Percentiles rank a stretch among this genome's conserved stretches.
phyloP scores from a whole-genome alignment of 495 filamentous ascomycete genomes.

The Aspergillus panamensis region DNA sequence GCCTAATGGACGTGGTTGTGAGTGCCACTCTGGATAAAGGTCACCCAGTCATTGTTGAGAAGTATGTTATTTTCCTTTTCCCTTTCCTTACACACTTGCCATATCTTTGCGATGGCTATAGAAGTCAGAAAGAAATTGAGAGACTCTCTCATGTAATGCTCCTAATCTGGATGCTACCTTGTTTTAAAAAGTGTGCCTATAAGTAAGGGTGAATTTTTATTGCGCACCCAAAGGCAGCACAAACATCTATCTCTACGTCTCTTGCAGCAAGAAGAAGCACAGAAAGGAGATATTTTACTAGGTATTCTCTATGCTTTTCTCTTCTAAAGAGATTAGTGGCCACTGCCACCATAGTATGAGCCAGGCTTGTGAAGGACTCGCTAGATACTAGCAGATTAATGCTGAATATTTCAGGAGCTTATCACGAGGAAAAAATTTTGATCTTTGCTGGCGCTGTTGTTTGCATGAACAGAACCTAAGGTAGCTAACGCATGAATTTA shows the following conservation, averaged over 20 bases:
- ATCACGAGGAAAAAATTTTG: background rate
- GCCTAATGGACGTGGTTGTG: slow-evolving; percentile 58
- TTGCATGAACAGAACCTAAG: background rate
- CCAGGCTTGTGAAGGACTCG: background rate
- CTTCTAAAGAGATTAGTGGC: background rate
- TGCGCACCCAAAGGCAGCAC: slow-evolving; percentile 12
- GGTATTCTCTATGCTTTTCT: background rate
- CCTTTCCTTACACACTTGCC: slow-evolving; percentile 17
- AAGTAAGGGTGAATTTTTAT: slow-evolving; percentile 25
- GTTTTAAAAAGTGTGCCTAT: slow-evolving; percentile 32
- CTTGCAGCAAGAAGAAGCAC: slow-evolving; percentile 33
- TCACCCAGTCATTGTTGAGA: slow-evolving; percentile 61
- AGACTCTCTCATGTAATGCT: slow-evolving; percentile 35
- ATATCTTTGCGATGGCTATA: slow-evolving; percentile 33
- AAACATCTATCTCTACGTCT: slow-evolving; percentile 23
- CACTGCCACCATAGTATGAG: background rate
- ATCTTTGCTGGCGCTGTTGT: background rate
- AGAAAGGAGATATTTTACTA: slow-evolving; percentile 12
- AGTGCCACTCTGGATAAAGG: slow-evolving; percentile 56
- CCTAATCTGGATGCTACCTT: slow-evolving; percentile 28
- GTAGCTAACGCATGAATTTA: slow-evolving; percentile 30
- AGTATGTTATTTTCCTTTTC: slow-evolving; percentile 47
- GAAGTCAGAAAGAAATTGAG: slow-evolving; percentile 35
- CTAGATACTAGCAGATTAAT: slow-evolving; percentile 6
- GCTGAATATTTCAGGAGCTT: background rate